Evolutionary conservation across 179 eudicot species (phyloP), one percentile per base, ranked within the genome.

Genomic region (Spergularia azorica): DNA sequence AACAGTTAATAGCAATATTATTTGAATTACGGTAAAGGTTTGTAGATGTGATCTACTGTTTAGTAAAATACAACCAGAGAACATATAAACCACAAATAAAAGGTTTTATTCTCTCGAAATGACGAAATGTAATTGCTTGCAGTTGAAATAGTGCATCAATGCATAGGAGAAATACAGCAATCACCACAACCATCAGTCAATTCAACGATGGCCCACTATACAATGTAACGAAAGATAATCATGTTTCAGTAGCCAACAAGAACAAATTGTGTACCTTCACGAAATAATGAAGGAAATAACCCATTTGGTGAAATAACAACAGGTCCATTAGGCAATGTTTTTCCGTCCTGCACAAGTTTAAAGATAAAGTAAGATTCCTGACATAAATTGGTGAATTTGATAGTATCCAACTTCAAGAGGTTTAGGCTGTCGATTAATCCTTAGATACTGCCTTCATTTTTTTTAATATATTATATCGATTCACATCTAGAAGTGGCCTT

Each of bases 301-400:
- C 99, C 99, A 83, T 93, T 92, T 8, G 99, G 99, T 46, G 99
- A 95, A 79, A 95, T 95, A 70, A 95, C 99, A 76, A 95, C 92
- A 73, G 99, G 99, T 70, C 99, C 99, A 84, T 63, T 89, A 0
- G 99, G 99, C 76, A 95, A 79, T 70, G 94, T 89, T 77, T 95
- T 93, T 55, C 99, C 99, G 79, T 95, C 99, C 99, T 95, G 89
- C 85, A 86, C 77, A 16, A 55, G 80, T 73, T 57, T 1, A 15
- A 15, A 70, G 16, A 54, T 52, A 4, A 70, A 46, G 50, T 46
- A 46, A 13, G 13, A 70, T 64, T 64, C 13, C 41, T 26, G 20
- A 59, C 72, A 41, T 3, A 72, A 13, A 32, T 15, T 10, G 50
- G 39, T 52, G 21, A 20, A 50, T 41, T 56, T 41, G 5, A 20